Conservation (phyloP, 352 stramenopile genomes). For the Thalassiosira mediterranea region DNA sequence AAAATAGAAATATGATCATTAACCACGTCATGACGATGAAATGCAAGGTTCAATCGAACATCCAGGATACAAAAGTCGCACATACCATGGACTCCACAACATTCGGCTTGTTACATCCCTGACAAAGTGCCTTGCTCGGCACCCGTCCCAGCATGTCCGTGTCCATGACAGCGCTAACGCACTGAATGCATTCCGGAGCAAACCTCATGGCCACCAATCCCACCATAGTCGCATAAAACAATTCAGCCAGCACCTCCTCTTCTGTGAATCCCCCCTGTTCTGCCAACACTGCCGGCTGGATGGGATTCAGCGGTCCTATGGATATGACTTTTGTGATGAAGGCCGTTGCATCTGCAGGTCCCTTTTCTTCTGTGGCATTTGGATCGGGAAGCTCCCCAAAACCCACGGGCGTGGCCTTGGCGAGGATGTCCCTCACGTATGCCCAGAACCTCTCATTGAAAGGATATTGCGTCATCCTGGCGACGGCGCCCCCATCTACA, state of each 20-base stretch:
- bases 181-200: slow-evolving; percentile 33
- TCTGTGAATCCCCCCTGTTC: slow-evolving; percentile 8
- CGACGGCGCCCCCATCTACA: too few relatives aligned
- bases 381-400: slow-evolving; percentile 21
- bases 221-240: slow-evolving; percentile 42
- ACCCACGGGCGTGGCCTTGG: slow-evolving; percentile 24
- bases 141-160: slow-evolving; percentile 23
- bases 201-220: slow-evolving; percentile 37
- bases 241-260: slow-evolving; percentile 32
- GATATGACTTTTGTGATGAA: slow-evolving; percentile 32
- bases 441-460: slow-evolving; percentile 40
- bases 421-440: slow-evolving; percentile 29
- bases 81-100: slow-evolving; percentile 6
- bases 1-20: too few relatives aligned
- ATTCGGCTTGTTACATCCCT: slow-evolving; percentile 26
- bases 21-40: background rate
- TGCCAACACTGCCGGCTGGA: slow-evolving; percentile 27
- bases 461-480: slow-evolving; percentile 1
- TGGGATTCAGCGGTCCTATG: slow-evolving; percentile 29
- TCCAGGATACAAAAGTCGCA: background rate
- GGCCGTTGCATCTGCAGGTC: slow-evolving; percentile 21
- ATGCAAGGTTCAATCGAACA: background rate
- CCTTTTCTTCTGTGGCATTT: slow-evolving; percentile 23
- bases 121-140: background rate
- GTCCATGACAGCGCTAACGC: slow-evolving; percentile 22